phyloP scores from a whole-genome alignment of 805 yeast species.

The Candida alai region DNA sequence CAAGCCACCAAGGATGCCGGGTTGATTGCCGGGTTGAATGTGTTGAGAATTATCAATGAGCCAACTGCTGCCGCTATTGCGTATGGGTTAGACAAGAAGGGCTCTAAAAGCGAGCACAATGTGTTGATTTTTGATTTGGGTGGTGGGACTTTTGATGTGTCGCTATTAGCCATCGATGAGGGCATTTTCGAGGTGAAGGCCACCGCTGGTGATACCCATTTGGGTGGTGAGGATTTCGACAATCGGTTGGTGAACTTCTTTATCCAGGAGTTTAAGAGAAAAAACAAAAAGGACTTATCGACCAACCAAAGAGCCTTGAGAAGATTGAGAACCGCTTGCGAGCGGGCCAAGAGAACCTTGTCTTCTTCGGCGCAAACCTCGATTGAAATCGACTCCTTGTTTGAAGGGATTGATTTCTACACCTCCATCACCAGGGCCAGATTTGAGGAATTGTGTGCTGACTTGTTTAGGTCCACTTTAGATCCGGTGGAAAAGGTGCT shows the following conservation, averaged over 20 bases:
- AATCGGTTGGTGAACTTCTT: constrained; percentile 85
- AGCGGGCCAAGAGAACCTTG: constrained; percentile 95
- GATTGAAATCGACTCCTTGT: constrained; percentile 92
- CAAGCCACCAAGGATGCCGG: constrained; percentile 45
- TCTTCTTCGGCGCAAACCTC: constrained; percentile 95
- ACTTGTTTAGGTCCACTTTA: constrained; percentile 87
- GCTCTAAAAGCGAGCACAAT: constrained; percentile 60
- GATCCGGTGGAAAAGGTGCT: constrained; percentile 95
- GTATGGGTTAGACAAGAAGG: constrained; percentile 50
- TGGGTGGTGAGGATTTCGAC: constrained; percentile 98
- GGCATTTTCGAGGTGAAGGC: constrained; percentile 93
- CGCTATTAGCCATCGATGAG: constrained; percentile 79
- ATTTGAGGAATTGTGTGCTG: constrained; percentile 93
- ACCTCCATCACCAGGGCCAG: constrained; percentile 96
- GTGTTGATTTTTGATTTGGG: constrained; percentile 92
- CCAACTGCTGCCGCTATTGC: constrained; percentile 47
- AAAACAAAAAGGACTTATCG: constrained; percentile 79
- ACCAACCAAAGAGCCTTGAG: constrained; percentile 83
- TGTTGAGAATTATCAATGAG: constrained; percentile 41
- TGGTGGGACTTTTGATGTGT: constrained; percentile 97
- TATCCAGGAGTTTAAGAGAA: constrained; percentile 91
- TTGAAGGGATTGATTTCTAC: constrained; percentile 91
- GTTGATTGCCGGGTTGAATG: constrained; percentile 44
- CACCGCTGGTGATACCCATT: constrained; percentile 94
- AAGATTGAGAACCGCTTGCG: constrained; percentile 95